A percentile compares a stretch with the other conserved stretches of the same genome.
Evolutionary conservation across 441 rosid species (phyloP).

Genomic region (Francoa sonchifolia): DNA sequence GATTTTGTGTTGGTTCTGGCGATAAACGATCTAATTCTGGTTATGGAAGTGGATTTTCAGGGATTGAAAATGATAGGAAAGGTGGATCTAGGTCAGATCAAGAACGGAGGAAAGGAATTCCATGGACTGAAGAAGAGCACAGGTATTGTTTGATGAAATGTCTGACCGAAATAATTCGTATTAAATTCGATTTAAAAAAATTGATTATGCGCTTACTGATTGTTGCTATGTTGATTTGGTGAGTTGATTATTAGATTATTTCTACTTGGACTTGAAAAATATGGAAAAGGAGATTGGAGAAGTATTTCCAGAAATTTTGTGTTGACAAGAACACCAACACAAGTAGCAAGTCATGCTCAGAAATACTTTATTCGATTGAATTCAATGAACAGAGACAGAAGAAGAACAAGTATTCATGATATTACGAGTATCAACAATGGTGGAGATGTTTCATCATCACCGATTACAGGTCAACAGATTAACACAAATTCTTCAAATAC

Average conservation of each 20-base stretch:
- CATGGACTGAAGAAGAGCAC: slow-evolving; percentile 72
- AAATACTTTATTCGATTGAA: slow-evolving; percentile 54
- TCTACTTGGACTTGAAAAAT: slow-evolving; percentile 53
- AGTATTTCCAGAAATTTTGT: slow-evolving; percentile 63
- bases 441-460: slow-evolving; percentile 23
- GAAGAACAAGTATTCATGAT: slow-evolving; percentile 61
- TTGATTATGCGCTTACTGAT: no score
- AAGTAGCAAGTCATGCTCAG: slow-evolving; percentile 73
- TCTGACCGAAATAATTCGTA: no score
- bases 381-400: slow-evolving; percentile 54
- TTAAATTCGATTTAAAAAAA: no score
- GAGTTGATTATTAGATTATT: slow-evolving; percentile 50
- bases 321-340: slow-evolving; percentile 57
- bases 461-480: slow-evolving; percentile 41
- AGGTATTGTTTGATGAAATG: no score
- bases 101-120: slow-evolving; percentile 54
- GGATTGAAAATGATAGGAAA: slow-evolving; percentile 32
- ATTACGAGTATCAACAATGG: slow-evolving; percentile 35
- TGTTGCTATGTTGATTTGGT: no score
- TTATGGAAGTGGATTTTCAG: slow-evolving; percentile 32
- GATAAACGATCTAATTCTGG: slow-evolving; percentile 45
- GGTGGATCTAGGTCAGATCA: slow-evolving; percentile 45
- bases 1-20: slow-evolving; percentile 14
- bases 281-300: slow-evolving; percentile 71
- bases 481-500: slow-evolving; percentile 20